Conservation (phyloP, 2,329 filamentous ascomycete species). For the Cytospora piceae region DNA sequence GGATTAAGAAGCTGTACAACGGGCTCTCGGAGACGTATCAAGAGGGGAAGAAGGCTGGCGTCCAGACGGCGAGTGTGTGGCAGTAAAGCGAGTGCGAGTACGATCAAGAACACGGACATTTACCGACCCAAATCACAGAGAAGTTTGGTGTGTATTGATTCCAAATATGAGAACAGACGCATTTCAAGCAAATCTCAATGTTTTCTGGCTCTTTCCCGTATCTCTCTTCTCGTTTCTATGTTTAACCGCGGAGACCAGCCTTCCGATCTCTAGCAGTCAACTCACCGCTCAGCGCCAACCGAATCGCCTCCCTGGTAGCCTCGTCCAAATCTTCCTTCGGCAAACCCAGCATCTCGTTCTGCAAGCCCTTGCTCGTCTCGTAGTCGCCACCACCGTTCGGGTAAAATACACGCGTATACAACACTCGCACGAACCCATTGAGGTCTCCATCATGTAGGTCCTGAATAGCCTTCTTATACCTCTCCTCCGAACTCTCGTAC, state of each 20-base stretch:
- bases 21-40: slow-evolving; percentile 53
- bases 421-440: slow-evolving; percentile 50
- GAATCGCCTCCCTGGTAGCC: slow-evolving; percentile 45
- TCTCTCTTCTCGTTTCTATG: not conserved
- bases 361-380: slow-evolving; percentile 42
- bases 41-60: slow-evolving; percentile 48
- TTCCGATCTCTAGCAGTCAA: not conserved
- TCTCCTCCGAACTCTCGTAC: slow-evolving; percentile 49
- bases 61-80: slow-evolving; percentile 53
- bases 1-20: slow-evolving; percentile 54
- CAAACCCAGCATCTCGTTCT: slow-evolving; percentile 60
- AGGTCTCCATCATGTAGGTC: slow-evolving; percentile 47
- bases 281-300: slow-evolving; percentile 5
- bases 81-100: slow-evolving; percentile 40
- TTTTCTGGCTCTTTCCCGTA: not conserved
- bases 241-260: not conserved
- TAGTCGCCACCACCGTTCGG: slow-evolving; percentile 48
- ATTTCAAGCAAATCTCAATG: not conserved
- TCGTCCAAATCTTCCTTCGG: slow-evolving; percentile 63
- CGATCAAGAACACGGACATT: not conserved
- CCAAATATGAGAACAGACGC: not conserved
- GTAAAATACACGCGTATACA: slow-evolving; percentile 62
- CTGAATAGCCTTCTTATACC: slow-evolving; percentile 52
- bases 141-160: not conserved
- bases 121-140: not conserved